Percentiles rank a stretch among this genome's conserved stretches.
Evolutionary conservation across 1,284 basidiomycete genomes (phyloP).

Genomic region (Cystobasidium pallidum): DNA sequence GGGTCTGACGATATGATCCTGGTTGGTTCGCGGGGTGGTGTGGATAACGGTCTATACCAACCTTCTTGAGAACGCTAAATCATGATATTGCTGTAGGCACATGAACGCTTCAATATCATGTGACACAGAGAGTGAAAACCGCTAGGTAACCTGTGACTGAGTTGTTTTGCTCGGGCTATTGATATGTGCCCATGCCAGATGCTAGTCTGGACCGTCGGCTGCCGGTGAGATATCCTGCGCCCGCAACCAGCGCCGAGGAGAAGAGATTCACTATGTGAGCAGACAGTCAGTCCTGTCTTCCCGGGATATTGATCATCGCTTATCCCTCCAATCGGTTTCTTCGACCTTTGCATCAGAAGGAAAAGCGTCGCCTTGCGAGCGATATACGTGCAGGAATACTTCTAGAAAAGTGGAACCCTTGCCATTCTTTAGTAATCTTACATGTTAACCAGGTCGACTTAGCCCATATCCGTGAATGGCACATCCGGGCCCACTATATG

Average conservation of each 20-base stretch:
- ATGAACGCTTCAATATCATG: no score
- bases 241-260: neutral
- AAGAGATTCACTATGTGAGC: neutral
- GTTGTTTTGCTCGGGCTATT: no score
- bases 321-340: neutral
- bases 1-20: no score
- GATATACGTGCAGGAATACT: neutral
- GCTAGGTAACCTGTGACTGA: no score
- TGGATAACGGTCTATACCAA: no score
- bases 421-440: neutral
- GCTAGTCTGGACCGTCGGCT: no score
- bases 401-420: neutral
- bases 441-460: neutral
- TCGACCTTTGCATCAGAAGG: neutral
- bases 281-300: neutral
- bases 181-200: no score
- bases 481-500: neutral
- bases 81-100: no score
- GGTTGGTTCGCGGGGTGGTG: no score
- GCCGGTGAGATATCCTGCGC: no score
- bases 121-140: no score
- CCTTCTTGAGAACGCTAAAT: no score
- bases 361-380: neutral
- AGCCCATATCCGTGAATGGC: slow-evolving; percentile 4
- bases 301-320: neutral